A percentile compares a stretch with the other conserved stretches of the same genome.
These are phyloP conservation scores for Polytrichum commune DNA, from an alignment of 225 moss, liverwort and hornwort genomes.

Conservation along the genomic window DNA sequence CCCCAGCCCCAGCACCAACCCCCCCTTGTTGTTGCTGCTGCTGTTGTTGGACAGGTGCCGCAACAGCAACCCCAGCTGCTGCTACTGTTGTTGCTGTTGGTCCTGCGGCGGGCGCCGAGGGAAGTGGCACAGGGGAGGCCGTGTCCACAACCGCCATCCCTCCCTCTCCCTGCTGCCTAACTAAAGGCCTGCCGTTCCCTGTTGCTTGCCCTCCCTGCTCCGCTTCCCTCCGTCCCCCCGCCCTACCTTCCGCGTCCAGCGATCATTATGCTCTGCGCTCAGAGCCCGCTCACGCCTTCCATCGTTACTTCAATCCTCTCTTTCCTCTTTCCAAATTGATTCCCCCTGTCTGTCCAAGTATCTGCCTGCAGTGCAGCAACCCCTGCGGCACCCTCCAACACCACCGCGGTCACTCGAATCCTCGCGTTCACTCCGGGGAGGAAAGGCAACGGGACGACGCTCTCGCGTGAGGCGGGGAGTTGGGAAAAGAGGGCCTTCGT, in stretches of 20 bases:
- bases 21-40: neutral
- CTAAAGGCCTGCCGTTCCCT: neutral
- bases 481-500: too few species aligned
- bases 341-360: too few species aligned
- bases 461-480: too few species aligned
- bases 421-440: too few species aligned
- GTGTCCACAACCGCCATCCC: slow-evolving; percentile 57
- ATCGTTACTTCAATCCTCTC: too few species aligned
- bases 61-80: neutral
- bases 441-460: too few species aligned
- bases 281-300: neutral
- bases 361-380: too few species aligned
- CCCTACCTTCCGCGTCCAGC: slow-evolving; percentile 7
- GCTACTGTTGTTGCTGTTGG: too few species aligned
- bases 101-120: slow-evolving; percentile 13
- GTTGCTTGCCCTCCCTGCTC: neutral
- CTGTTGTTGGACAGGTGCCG: neutral
- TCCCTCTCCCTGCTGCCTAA: slow-evolving; percentile 26
- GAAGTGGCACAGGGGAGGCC: slow-evolving; percentile 62
- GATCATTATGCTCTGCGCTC: slow-evolving; percentile 10
- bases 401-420: too few species aligned
- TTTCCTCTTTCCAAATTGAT: too few species aligned
- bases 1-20: neutral
- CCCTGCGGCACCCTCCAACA: too few species aligned
- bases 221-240: neutral